phyloP scores from a whole-genome alignment of 2,329 filamentous ascomycete species.

The Curvularia lunata region DNA sequence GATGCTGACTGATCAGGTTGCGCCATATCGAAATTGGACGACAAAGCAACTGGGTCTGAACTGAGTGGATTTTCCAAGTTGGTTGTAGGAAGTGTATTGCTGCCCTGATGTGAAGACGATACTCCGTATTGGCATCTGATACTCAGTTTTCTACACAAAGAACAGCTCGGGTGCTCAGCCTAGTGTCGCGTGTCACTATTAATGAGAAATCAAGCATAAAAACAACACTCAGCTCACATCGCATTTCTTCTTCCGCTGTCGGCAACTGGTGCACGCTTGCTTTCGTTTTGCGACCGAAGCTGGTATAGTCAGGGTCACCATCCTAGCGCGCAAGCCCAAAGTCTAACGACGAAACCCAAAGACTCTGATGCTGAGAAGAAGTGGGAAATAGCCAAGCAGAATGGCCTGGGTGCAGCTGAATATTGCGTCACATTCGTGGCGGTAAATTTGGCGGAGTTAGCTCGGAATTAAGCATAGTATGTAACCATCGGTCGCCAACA shows the following conservation, averaged over 20 bases:
- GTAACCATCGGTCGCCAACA: too few species aligned
- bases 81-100: neutral
- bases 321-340: constrained; percentile 2
- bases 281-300: constrained; percentile 43
- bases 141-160: constrained; percentile 34
- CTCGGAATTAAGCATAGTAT: constrained; percentile 10
- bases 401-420: neutral
- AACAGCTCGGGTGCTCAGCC: constrained; percentile 34
- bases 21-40: neutral
- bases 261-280: constrained; percentile 41
- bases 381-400: neutral
- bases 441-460: constrained; percentile 7
- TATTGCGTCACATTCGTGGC: neutral
- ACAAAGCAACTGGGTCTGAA: neutral
- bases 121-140: constrained; percentile 32
- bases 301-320: constrained; percentile 30
- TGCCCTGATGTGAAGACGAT: neutral
- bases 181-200: constrained; percentile 16
- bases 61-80: neutral
- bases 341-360: too few species aligned
- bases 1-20: constrained; percentile 5
- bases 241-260: constrained; percentile 45
- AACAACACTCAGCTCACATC: constrained; percentile 27
- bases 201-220: constrained; percentile 9
- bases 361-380: neutral